Conservation (phyloP, 352 stramenopile genomes). For the Pythium aristosporum region DNA sequence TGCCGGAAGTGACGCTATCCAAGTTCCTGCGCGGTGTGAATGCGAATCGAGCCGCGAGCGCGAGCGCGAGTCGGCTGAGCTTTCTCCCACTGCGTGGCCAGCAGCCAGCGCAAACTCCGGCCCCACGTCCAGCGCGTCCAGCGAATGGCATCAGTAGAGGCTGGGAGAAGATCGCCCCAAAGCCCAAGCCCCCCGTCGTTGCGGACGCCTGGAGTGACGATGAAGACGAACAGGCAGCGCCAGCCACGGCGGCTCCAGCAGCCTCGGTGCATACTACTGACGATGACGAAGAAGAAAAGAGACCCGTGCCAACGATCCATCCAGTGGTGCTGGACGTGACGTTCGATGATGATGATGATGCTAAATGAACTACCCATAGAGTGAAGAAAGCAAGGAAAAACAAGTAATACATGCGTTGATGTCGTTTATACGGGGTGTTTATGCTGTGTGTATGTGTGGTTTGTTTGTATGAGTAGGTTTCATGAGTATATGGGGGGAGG, state of each 20-base stretch:
- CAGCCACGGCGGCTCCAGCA: background rate
- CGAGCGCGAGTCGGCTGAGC: slow-evolving; percentile 39
- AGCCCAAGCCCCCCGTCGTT: slow-evolving; percentile 39
- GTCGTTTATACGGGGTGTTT: background rate
- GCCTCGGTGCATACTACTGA: background rate
- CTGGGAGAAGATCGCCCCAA: slow-evolving; percentile 67
- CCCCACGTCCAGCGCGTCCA: slow-evolving; percentile 23
- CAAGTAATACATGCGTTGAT: background rate
- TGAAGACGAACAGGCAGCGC: slow-evolving; percentile 29
- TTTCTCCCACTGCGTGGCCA: slow-evolving; percentile 54
- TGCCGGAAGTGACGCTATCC: slow-evolving; percentile 62
- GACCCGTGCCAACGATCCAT: slow-evolving; percentile 9
- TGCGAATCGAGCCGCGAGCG: slow-evolving; percentile 24
- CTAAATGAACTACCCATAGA: slow-evolving; percentile 8
- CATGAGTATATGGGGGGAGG: background rate
- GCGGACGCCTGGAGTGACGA: slow-evolving; percentile 82
- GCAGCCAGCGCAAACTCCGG: slow-evolving; percentile 23
- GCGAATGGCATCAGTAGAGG: slow-evolving; percentile 46
- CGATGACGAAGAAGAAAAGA: slow-evolving; percentile 18
- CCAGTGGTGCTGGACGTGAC: slow-evolving; percentile 9
- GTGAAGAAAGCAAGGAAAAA: background rate
- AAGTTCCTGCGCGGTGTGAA: slow-evolving; percentile 34
- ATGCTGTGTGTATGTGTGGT: slow-evolving; percentile 5
- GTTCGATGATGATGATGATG: slow-evolving; percentile 17
- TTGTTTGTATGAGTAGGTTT: slow-evolving; percentile 11